These are phyloP conservation scores for Gracilaria gracilis DNA, from an alignment of 23 red algal species.

Conservation along the genomic window DNA sequence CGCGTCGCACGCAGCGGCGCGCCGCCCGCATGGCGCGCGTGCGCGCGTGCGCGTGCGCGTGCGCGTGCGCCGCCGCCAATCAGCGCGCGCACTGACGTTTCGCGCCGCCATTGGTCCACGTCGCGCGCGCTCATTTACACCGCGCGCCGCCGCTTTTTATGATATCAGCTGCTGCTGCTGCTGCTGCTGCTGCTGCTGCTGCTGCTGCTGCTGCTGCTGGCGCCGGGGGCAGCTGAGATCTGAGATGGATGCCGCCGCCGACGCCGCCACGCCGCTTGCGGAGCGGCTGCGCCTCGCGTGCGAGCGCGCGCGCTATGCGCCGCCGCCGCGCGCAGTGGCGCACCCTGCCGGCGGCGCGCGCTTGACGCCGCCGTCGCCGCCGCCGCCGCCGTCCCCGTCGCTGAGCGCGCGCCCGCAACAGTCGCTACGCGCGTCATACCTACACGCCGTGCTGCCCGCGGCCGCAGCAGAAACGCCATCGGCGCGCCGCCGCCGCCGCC, in stretches of 20 bases:
- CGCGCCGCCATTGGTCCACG: conserved; percentile 12
- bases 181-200: too few relatives aligned
- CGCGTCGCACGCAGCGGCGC: not conserved
- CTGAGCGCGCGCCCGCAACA: not conserved
- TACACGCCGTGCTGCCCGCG: not conserved
- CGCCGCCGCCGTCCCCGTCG: not conserved
- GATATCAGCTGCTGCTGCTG: too few relatives aligned
- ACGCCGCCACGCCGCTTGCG: too few relatives aligned
- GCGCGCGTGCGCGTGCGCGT: too few relatives aligned
- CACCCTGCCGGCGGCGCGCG: too few relatives aligned
- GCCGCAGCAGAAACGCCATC: too few relatives aligned
- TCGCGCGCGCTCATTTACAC: not conserved
- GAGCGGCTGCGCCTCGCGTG: not conserved
- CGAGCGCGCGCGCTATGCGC: not conserved
- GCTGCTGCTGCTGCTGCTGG: too few relatives aligned
- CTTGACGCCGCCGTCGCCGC: not conserved
- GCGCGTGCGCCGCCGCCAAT: not conserved
- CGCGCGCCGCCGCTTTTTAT: too few relatives aligned
- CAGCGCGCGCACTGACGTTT: not conserved
- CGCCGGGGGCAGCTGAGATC: too few relatives aligned
- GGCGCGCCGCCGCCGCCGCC: not conserved
- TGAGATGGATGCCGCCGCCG: too few relatives aligned
- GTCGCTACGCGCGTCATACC: not conserved
- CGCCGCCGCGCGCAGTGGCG: not conserved
- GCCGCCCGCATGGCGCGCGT: too few relatives aligned